Conservation (phyloP, 768 basidiomycete genomes). For the Suillus lakei region DNA sequence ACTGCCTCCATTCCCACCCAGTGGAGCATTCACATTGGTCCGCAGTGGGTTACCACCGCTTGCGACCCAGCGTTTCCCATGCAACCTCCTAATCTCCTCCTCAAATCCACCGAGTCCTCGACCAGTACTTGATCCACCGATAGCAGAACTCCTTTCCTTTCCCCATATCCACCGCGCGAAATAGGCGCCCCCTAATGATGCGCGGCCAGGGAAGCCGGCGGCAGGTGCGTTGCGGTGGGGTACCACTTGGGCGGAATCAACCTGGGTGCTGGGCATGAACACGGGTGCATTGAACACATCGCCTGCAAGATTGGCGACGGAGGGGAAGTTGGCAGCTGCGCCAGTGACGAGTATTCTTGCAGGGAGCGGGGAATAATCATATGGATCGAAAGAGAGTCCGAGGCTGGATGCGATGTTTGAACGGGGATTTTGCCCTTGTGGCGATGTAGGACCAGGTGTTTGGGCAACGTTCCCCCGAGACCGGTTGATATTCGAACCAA, state of each 20-base stretch:
- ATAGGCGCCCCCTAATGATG: conserved; percentile 76
- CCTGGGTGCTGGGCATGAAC: conserved; percentile 72
- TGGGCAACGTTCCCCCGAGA: conserved; percentile 37
- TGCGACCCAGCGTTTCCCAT: conserved; percentile 76
- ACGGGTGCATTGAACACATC: conserved; percentile 86
- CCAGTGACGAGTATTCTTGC: conserved; percentile 72
- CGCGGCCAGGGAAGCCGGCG: conserved; percentile 68
- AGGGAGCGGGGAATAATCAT: conserved; percentile 71
- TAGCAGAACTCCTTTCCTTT: conserved; percentile 49
- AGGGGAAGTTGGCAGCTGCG: conserved; percentile 84
- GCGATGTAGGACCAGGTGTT: conserved; percentile 29
- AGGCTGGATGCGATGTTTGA: conserved; percentile 44
- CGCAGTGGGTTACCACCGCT: conserved; percentile 61
- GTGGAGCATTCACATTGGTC: conserved; percentile 58
- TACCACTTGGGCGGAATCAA: conserved; percentile 75
- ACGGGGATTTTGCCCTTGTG: conserved; percentile 14
- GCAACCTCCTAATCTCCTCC: conserved; percentile 74
- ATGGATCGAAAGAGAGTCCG: conserved; percentile 79
- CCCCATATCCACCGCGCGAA: conserved; percentile 89
- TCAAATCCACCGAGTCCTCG: conserved; percentile 67
- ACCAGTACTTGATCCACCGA: conserved; percentile 34
- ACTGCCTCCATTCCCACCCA: conserved; percentile 41
- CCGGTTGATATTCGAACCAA: conserved; percentile 48
- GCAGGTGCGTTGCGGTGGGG: conserved; percentile 78
- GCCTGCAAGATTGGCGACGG: conserved; percentile 76